Conservation (phyloP, 495 filamentous ascomycete genomes). For the Lasiosphaeria ovina region DNA sequence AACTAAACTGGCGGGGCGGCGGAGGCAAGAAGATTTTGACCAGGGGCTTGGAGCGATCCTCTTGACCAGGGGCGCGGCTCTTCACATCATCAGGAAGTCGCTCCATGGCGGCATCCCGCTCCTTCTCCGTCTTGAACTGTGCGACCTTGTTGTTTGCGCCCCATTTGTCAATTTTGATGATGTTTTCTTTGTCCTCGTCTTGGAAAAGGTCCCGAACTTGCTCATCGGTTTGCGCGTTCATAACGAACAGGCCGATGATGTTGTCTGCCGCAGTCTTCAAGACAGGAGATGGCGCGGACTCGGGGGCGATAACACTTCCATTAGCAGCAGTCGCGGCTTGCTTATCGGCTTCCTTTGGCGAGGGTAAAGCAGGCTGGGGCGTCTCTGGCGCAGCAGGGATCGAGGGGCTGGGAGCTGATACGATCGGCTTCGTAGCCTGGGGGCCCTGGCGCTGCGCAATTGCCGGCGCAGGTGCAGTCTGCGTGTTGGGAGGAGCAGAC, state of each 20-base stretch:
- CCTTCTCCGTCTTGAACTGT: conserved; percentile 72
- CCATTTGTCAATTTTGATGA: conserved; percentile 73
- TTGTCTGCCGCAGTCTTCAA: conserved; percentile 43
- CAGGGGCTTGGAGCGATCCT: conserved; percentile 69
- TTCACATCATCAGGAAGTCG: conserved; percentile 72
- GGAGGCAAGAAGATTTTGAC: conserved; percentile 77
- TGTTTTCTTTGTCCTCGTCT: conserved; percentile 77
- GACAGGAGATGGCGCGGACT: conserved; percentile 42
- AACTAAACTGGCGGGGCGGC: conserved; percentile 46
- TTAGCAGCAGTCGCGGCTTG: conserved; percentile 43
- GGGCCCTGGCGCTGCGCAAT: conserved; percentile 34
- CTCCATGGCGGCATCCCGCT: conserved; percentile 72
- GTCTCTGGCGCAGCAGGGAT: conserved; percentile 55
- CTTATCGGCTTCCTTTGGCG: conserved; percentile 49
- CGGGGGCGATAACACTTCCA: conserved; percentile 51
- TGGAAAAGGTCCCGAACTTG: conserved; percentile 74
- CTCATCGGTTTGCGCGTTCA: conserved; percentile 72
- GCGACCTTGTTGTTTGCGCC: conserved; percentile 74
- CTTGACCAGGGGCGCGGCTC: conserved; percentile 50
- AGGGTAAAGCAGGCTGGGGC: conserved; percentile 34
- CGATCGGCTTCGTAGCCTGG: conserved; percentile 35
- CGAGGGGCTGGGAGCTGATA: conserved; percentile 37
- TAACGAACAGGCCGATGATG: conserved; percentile 79
- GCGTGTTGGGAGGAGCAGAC: conserved; percentile 36
- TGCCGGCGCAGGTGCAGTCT: conserved; percentile 29